Conservation (phyloP, 352 stramenopile genomes). For the Plasmopara halstedii region DNA sequence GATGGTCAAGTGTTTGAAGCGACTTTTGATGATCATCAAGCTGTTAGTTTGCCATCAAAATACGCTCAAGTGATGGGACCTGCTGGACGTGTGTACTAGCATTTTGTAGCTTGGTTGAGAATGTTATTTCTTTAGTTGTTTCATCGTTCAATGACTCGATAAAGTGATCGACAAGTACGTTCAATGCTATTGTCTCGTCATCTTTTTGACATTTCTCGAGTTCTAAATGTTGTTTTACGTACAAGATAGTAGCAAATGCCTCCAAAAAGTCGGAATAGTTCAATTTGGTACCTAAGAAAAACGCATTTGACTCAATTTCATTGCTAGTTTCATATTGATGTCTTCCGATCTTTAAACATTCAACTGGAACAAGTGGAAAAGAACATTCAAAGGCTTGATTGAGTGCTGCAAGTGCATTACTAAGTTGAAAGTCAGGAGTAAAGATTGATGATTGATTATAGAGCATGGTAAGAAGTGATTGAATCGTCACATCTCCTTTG, state of each 20-base stretch:
- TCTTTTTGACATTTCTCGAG: slow-evolving; percentile 1
- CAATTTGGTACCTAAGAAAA: slow-evolving; percentile 38
- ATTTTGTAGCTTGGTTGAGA: too few relatives aligned
- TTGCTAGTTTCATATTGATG: background rate
- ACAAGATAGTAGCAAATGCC: slow-evolving; percentile 39
- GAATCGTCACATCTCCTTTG: slow-evolving; percentile 13
- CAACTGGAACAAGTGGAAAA: slow-evolving; percentile 7
- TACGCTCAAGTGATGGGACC: slow-evolving; percentile 66
- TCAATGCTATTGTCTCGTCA: slow-evolving; percentile 18
- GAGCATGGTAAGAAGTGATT: slow-evolving; percentile 24
- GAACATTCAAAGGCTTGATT: slow-evolving; percentile 14
- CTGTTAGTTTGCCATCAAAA: slow-evolving; percentile 59
- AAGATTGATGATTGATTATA: slow-evolving; percentile 15
- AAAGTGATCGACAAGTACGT: slow-evolving; percentile 43
- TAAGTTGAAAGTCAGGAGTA: slow-evolving; percentile 17
- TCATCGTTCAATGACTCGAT: slow-evolving; percentile 23
- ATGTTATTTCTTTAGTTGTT: background rate
- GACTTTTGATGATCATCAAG: slow-evolving; percentile 71
- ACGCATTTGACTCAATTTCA: slow-evolving; percentile 27
- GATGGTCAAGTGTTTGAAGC: slow-evolving; percentile 70
- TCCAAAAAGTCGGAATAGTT: slow-evolving; percentile 59
- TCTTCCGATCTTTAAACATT: slow-evolving; percentile 5
- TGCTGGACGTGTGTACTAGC: slow-evolving; percentile 54
- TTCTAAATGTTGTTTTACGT: slow-evolving; percentile 26
- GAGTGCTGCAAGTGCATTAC: slow-evolving; percentile 21